Base-by-base conservation (phyloP, 768 basidiomycete genomes). In the Ephemerocybe angulata region DNA sequence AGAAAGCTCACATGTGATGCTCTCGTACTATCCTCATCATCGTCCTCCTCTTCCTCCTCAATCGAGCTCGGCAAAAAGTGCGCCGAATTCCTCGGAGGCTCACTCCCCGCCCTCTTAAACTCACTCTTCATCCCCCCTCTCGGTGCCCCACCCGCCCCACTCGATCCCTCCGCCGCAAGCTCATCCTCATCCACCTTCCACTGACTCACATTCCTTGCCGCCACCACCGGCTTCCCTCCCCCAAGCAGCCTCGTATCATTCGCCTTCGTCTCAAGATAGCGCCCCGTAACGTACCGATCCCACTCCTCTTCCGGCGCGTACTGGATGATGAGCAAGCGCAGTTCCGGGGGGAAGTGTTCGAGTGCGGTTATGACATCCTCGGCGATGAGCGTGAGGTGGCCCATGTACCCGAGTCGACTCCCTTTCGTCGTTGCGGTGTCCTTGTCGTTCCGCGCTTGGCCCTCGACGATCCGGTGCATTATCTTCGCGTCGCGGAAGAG, bases 351-450 rank as follows among this genome's bases (percentile, higher is more conserved):
- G 71, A 91, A 94, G 50, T 90, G 86, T 21, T 92, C 87, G 56
- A 98, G 80, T 8, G 95, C 90, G 54, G 85, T 84, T 66, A 97
- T 87, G 19, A 97, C 86, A 63, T 98, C 96, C 69, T 98, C 97
- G 0, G 94, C 87, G 62, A 99, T 93, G 60, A 98, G 84, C 12
- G 89, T 90, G 15, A 98, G 80, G 68, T 99, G 95, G 0, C 96
- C 96, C 96, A 98, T 98, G 71, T 92, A 96, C 2, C 94, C 95
- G 40, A 96, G 69, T 27, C 95, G 84, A 31, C 88, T 80, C 21
- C 88, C 84, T 62, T 90, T 88, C 8, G 86, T 84, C 67, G 87
- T 86, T 40, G 81, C 67, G 59, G 82, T 81, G 67, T 90, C 86
- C 10, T 70, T 66, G 63, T 94, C 92, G 67, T 96, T 96, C 52